Base-by-base conservation (phyloP, 2,329 filamentous ascomycete genomes). In the Microsporum ferrugineum region DNA sequence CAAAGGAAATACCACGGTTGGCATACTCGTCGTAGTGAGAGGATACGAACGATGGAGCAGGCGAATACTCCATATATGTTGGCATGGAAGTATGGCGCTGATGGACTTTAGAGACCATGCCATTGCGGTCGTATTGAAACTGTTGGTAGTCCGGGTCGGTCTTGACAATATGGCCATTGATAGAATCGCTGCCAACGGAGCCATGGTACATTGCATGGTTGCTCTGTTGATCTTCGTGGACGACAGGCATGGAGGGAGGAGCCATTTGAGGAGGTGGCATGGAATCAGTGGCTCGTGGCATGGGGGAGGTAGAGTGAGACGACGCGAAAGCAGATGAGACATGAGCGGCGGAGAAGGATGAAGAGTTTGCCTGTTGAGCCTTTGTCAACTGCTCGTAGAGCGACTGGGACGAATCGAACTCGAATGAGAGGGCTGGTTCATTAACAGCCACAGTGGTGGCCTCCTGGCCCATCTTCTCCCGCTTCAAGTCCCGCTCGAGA, bases 331-430 rank as follows among this genome's bases (percentile, higher is more conserved):
- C 79, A 76, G 76, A 80, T 68, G 80, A 78, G 70, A 78, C 80
- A 76, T 84, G 86, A 68, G 85, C 80, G 65, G 88, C 89, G 76
- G 85, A 90, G 82, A 96, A 97, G 1, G 92, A 96, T 2, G 94
- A 97, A 5, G 92, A 95, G 79, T 95, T 97, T 75, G 91, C 92
- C 82, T 97, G 94, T 77, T 99, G 94, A 56, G 92, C 91, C 81
- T 97, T 99, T 70, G 94, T 99, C 79, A 99, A 86, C 80, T 99
- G 94, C 82, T 99, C 94, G 74, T 96, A 99, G 63, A 99, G 87
- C 68, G 94, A 97, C 78, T 99, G 94, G 38, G 94, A 97, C 29
- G 94, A 96, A 79, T 99, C 94, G 78, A 96, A 99, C 77, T 99
- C 91, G 79, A 99, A 99, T 0, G 94, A 99, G 69, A 97, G 80